Evolutionary conservation across 2,329 filamentous ascomycete genomes (phyloP), one percentile per base, ranked within the genome.

Genomic region (Aspergillus sp.): DNA sequence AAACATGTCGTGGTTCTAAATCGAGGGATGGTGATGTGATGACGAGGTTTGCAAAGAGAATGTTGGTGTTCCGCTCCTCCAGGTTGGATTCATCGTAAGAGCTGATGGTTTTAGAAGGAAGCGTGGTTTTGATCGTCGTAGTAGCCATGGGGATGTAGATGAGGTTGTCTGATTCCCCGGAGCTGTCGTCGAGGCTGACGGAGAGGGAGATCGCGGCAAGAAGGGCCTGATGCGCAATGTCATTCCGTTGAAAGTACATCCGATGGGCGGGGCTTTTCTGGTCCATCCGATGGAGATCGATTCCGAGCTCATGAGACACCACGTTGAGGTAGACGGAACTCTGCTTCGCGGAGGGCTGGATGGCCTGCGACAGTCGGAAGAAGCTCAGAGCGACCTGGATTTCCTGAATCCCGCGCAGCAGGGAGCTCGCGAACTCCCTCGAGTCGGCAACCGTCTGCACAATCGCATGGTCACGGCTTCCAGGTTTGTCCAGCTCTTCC

Each of bases 111-210:
- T 97, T 97, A 11, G 94, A 95, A 5, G 93, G 93, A 6, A 97
- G 76, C 0, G 95, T 99, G 0, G 94, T 97, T 70, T 93, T 91
- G 54, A 97, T 85, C 0, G 87, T 99, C 2, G 92, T 96, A 1
- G 94, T 99, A 17, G 93, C 89, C 94, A 99, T 97, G 0, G 94
- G 94, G 41, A 99, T 84, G 69, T 99, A 99, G 19, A 96, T 75
- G 53, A 99, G 81, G 49, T 93, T 86, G 68, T 97, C 91, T 0
- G 90, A 88, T 62, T 89, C 88, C 7, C 88, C 89, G 23, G 87
- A 84, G n/a, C 91, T 90, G 68, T 97, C 91, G 64, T 97, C 92
- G 32, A 99, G 80, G 36, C 91, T 94, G 52, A 97, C 81, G 0
- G 93, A 93, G 51, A 99, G 89, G 1, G 94, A 96, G 38, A 99